Base-by-base conservation (phyloP, 441 rosid genomes). In the Bruguiera hainesii region DNA sequence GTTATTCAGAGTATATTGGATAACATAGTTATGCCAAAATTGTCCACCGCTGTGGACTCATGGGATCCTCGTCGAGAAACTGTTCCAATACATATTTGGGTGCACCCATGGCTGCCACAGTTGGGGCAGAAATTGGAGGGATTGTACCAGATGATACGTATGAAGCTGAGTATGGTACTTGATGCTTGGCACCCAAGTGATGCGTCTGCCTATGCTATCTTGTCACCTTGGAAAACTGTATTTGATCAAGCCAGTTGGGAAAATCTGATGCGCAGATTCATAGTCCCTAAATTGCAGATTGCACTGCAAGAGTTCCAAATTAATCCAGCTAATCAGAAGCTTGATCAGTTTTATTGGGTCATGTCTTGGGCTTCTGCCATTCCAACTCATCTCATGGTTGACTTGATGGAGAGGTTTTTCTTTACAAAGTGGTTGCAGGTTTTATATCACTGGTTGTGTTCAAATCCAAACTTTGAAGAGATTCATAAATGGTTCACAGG, bases 181-280 rank as follows among this genome's bases (percentile, higher is more conserved):
- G 90, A 87, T 72, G 92, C 82, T 19, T 93, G 97, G 98, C 90
- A 87, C 67, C 96, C 96, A 0, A 79, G 86, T 71, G 98, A 91
- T 73, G 79, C 73, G 61, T 91, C 97, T 68, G 97, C 95, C 30
- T 88, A 83, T 71, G 82, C 96, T n/a, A 85, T 93, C 56, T 79
- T 93, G 69, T 89, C 93, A 0, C 97, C 98, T 9, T 93, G 97
- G 98, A 93, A 87, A 77, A 82, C 89, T 9, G 93, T 93, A 30
- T 93, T 93, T 64, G 97, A 89, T 82, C 75, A 90, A 46, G 79
- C 78, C 52, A 91, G 90, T 68, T 93, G 98, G 98, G 98, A 93
- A 65, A 84, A 74, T 64, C 89, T 91, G 26, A 93, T 91, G 97
- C 85, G 93, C 1, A 81, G 89, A 66, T 93, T 83, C 73, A 89